Evolutionary conservation across 768 basidiomycete species (phyloP), one percentile per base, ranked within the genome.

Genomic region (Tricholoma hemisulphureum): DNA sequence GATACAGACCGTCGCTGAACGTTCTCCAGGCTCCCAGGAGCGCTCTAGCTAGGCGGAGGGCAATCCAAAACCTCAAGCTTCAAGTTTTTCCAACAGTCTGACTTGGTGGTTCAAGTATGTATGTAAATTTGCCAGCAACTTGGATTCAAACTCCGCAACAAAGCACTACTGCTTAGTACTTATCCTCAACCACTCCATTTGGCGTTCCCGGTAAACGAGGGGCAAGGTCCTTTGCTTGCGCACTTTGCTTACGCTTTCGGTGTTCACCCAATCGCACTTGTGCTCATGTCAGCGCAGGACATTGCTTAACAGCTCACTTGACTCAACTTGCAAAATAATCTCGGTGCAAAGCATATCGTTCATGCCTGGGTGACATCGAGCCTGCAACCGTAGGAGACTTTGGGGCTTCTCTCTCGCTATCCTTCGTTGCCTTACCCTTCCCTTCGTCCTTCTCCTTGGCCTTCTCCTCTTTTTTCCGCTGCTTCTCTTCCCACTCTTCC

Each of bases 321-420:
- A 35, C 69, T 73, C 73, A 66, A 82, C 81, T 79, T 18, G 79
- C 76, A 69, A 91, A 97, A 59, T 91, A 85, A 60, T 89, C 83
- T 37, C 93, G 83, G 73, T 96, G 93, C n/a, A 97, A 77, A 8
- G 80, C 76, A 67, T 87, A 97, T 60, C 85, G 83, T 66, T 88
- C 80, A 74, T 95, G 94, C 11, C 78, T 72, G 11, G 41, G 41
- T 21, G 41, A 41, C 41, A 72, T 59, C 13, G 74, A 68, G 20
- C 71, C 57, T 31, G 69, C 68, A 8, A 72, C 58, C 43, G 66
- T 62, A 48, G 67, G 71, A 55, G 70, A 63, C 35, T 67, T 70
- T 21, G 70, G 58, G 61, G 63, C 61, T 52, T 72, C 63, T 59
- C 70, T 69, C 64, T 71, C 61, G 58, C 65, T 59, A 59, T 73